Evolutionary conservation across 805 yeast genomes (phyloP).

Genomic region (Metschnikowia koreensis): DNA sequence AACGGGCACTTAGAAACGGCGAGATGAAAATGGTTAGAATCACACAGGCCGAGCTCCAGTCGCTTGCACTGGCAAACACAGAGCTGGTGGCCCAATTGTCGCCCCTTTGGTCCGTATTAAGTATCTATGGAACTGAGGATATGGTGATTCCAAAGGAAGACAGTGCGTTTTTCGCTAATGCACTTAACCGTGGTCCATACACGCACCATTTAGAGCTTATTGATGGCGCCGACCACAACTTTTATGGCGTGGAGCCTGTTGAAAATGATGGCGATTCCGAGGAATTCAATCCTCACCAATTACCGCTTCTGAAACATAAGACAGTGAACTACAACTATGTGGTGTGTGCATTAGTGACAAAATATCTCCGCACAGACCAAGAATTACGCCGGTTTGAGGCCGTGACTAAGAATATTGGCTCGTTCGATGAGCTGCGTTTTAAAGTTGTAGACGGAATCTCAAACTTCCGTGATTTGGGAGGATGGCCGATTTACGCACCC

Average conservation of each 20-base stretch:
- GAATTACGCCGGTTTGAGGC: constrained; percentile 54
- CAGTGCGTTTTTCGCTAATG: constrained; percentile 55
- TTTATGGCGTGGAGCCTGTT: constrained; percentile 50
- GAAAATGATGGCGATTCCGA: constrained; percentile 31
- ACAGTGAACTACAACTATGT: constrained; percentile 55
- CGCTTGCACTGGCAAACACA: constrained; percentile 50
- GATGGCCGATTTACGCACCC: constrained; percentile 50
- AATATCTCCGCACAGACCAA: constrained; percentile 48
- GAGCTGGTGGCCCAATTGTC: constrained; percentile 40
- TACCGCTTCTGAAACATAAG: constrained; percentile 46
- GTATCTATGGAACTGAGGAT: constrained; percentile 73
- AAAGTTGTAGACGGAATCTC: constrained; percentile 61
- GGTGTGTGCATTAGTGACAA: constrained; percentile 49
- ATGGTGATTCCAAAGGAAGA: constrained; percentile 63
- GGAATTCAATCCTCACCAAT: constrained; percentile 33
- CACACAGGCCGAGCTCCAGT: constrained; percentile 49
- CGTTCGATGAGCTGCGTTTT: constrained; percentile 48
- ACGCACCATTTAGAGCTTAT: constrained; percentile 54
- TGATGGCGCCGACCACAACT: constrained; percentile 78
- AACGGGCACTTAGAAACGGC: constrained; percentile 53
- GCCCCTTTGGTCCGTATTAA: constrained; percentile 51
- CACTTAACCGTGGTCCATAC: constrained; percentile 50
- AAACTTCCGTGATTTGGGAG: constrained; percentile 81
- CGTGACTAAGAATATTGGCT: constrained; percentile 33
- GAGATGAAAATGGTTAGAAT: constrained; percentile 40